Base-by-base conservation (phyloP, 768 basidiomycete genomes). In the Russula dissimulans region DNA sequence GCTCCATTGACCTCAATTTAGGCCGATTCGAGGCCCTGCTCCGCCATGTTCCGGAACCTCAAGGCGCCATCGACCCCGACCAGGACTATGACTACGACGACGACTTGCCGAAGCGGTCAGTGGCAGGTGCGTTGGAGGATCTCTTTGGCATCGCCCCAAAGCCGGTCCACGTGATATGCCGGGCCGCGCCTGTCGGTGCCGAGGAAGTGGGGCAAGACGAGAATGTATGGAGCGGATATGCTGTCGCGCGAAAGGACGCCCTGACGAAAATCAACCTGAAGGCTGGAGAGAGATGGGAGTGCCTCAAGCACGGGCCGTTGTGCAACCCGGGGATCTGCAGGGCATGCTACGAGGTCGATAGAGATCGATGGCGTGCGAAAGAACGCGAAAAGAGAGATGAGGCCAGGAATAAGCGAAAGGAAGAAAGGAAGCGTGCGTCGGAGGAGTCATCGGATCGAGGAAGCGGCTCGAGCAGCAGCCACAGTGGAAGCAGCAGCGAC, bases 251-350 rank as follows among this genome's bases (percentile, higher is more conserved):
- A 29, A 39, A 36, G 43, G 62, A 63, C 6, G 42, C 31, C 1
- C 48, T 11, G 8, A 49, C 32, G 7, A 61, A 22, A 22, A 41
- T 41, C 4, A 44, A 29, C 18, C 51, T 45, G 14, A 41, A 32
- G 18, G 34, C 29, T 14, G 39, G 47, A 15, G 62, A 56, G 11
- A 36, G 49, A 18, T 54, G 54, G 58, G 2, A 15, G 0, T 65
- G 62, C 15, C 31, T 39, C 14, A 32, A 39, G 9, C 64, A 65
- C 14, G 64, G 64, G 8, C 11, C 50, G 26, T n/a, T 46, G 46
- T 65, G 64, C 55, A 53, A 3, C 32, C 45, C 43, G 4, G 58
- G 58, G 0, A 59, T 65, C 8, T 65, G 64, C 61, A 29, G 50
- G 42, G 57, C 15, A 38, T 2, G 22, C 22, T 26, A 26, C 44